These are phyloP conservation scores for Clavispora santaluciae DNA, from an alignment of 805 yeast genomes.

Conservation along the genomic window DNA sequence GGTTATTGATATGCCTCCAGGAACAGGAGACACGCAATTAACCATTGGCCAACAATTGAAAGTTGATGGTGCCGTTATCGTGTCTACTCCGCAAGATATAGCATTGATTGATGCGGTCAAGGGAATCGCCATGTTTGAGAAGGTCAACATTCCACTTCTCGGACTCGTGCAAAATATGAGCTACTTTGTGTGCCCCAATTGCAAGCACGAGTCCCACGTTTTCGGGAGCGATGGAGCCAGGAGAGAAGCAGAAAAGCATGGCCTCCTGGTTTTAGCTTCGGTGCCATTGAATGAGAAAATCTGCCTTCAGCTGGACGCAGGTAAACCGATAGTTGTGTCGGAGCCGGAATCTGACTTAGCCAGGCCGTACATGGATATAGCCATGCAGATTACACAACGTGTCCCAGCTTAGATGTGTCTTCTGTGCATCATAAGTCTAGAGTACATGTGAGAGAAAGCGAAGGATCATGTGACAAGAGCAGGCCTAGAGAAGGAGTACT, in stretches of 20 bases:
- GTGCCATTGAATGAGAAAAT: conserved; percentile 64
- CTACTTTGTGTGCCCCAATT: conserved; percentile 67
- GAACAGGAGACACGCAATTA: conserved; percentile 84
- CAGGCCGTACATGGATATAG: conserved; percentile 46
- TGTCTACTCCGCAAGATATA: conserved; percentile 82
- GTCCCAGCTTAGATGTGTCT: no score
- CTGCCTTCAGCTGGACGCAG: conserved; percentile 57
- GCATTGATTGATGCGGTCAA: conserved; percentile 76
- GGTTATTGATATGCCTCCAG: conserved; percentile 85
- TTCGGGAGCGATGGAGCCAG: conserved; percentile 63
- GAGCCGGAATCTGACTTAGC: conserved; percentile 34
- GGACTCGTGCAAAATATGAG: conserved; percentile 87
- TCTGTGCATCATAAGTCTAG: no score
- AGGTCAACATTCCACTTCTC: conserved; percentile 63
- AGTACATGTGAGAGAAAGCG: no score
- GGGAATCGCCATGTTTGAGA: conserved; percentile 74
- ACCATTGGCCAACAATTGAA: conserved; percentile 75
- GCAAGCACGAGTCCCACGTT: conserved; percentile 66
- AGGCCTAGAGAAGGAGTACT: neutral
- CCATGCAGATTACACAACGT: conserved; percentile 16
- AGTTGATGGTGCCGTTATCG: conserved; percentile 76
- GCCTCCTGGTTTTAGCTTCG: conserved; percentile 53
- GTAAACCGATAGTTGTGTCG: conserved; percentile 56
- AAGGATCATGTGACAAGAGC: neutral
- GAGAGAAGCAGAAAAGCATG: conserved; percentile 46